Percentiles rank a stretch among this genome's conserved stretches.
phyloP scores from a whole-genome alignment of 2,329 filamentous ascomycete genomes.

The Phaeoacremonium minimum region DNA sequence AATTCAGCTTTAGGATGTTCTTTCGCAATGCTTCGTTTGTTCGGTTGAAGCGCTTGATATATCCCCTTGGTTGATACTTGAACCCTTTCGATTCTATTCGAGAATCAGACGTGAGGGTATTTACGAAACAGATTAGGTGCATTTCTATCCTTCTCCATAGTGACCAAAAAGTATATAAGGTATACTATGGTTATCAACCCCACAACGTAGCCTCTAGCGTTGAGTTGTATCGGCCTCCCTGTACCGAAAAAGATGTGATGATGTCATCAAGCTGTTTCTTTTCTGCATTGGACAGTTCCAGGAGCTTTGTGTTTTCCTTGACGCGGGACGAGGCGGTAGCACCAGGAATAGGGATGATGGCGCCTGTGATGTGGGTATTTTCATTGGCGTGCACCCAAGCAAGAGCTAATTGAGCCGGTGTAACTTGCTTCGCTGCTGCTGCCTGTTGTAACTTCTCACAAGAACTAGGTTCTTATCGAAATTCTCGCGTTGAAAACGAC shows the following conservation, averaged over 20 bases:
- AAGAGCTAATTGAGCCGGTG: slow-evolving; percentile 3
- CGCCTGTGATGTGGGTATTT: slow-evolving; percentile 1
- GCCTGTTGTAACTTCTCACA: slow-evolving; percentile 1
- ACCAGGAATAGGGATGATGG: slow-evolving; percentile 1
- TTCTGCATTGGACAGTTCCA: background rate
- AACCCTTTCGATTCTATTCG: too few species aligned
- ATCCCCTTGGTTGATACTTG: too few species aligned
- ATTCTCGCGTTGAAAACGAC: slow-evolving; percentile 43
- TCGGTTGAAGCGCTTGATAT: too few species aligned
- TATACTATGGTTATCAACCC: too few species aligned
- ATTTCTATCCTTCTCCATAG: too few species aligned
- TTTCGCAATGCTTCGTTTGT: too few species aligned
- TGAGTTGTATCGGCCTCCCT: too few species aligned
- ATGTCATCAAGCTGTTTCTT: background rate
- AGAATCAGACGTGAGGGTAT: too few species aligned
- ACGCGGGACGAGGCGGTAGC: background rate
- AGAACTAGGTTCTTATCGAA: slow-evolving; percentile 3
- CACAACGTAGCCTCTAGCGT: too few species aligned
- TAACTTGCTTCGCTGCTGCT: background rate
- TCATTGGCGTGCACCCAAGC: slow-evolving; percentile 2
- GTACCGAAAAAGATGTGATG: background rate
- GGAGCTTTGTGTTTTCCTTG: slow-evolving; percentile 1
- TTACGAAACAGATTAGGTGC: too few species aligned
- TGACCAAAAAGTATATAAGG: too few species aligned
- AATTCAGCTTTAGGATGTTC: too few species aligned